phyloP scores from a whole-genome alignment of 2,329 filamentous ascomycete genomes.

The Colletotrichum eleusines region DNA sequence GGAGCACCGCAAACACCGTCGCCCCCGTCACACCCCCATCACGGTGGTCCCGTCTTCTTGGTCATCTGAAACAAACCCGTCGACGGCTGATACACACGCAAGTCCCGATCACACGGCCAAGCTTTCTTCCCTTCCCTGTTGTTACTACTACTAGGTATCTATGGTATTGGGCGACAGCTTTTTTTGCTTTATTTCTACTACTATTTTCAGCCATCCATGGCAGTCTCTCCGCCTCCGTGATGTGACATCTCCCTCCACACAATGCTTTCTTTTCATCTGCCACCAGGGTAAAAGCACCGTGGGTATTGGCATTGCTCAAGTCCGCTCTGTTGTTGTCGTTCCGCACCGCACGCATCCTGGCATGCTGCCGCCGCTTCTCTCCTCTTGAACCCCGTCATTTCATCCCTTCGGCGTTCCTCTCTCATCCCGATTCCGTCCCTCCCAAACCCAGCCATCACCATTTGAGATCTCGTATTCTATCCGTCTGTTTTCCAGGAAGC shows the following conservation, averaged over 20 bases:
- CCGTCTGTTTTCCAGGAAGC: background rate
- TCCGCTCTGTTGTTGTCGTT: background rate
- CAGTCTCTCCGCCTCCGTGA: background rate
- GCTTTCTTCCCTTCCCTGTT: background rate
- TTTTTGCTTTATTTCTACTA: background rate
- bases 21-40: constrained; percentile 25
- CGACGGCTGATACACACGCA: constrained; percentile 37
- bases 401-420: background rate
- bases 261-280: background rate
- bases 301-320: background rate
- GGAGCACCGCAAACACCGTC: background rate
- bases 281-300: background rate
- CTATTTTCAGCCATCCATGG: background rate
- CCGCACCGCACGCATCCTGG: background rate
- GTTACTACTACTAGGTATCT: too few relatives aligned
- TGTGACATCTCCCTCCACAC: background rate
- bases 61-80: constrained; percentile 41
- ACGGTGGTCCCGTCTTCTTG: constrained; percentile 26
- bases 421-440: constrained; percentile 25
- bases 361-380: background rate
- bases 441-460: background rate
- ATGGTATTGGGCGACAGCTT: background rate
- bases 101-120: constrained; percentile 21
- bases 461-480: constrained; percentile 4
- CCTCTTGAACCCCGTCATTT: constrained; percentile 8